Evolutionary conservation across 768 basidiomycete species (phyloP).

Genomic region (Rhodosporidiobolus sp.): DNA sequence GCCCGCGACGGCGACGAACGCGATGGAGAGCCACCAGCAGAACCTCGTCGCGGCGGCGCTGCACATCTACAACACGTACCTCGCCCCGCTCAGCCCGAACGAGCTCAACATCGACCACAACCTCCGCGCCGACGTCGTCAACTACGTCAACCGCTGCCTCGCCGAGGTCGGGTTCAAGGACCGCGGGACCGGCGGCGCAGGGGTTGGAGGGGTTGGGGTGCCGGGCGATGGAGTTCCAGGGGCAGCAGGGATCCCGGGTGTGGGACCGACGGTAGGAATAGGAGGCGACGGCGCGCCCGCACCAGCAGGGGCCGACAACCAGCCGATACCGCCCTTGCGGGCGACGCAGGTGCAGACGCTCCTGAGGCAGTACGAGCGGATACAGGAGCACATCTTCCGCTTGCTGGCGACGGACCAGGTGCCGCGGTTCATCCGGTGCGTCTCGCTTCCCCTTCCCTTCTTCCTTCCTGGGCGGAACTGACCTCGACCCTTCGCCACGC

Average conservation of each 20-base stretch:
- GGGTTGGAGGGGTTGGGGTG: not conserved
- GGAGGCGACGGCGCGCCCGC: not conserved
- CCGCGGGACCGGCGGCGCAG: constrained; percentile 41
- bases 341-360: constrained; percentile 93
- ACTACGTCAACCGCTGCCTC: constrained; percentile 87
- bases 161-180: constrained; percentile 53
- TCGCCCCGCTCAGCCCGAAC: constrained; percentile 89
- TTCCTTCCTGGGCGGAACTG: not conserved
- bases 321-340: constrained; percentile 62
- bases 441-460: not conserved
- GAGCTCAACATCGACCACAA: constrained; percentile 99
- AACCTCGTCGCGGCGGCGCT: constrained; percentile 90
- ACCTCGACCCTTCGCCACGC: not conserved
- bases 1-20: constrained; percentile 47
- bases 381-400: constrained; percentile 93
- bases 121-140: constrained; percentile 86
- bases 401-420: constrained; percentile 98
- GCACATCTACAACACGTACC: constrained; percentile 78
- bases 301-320: constrained; percentile 50
- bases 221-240: not conserved
- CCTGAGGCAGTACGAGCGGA: constrained; percentile 89
- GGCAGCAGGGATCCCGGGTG: not conserved
- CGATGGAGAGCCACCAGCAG: constrained; percentile 97
- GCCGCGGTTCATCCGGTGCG: constrained; percentile 61
- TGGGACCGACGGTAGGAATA: not conserved